Percentiles rank a stretch among this genome's conserved stretches.
These are phyloP conservation scores for Sporothrix pseudoabietina DNA, from an alignment of 2,329 filamentous ascomycete genomes.

Conservation along the genomic window DNA sequence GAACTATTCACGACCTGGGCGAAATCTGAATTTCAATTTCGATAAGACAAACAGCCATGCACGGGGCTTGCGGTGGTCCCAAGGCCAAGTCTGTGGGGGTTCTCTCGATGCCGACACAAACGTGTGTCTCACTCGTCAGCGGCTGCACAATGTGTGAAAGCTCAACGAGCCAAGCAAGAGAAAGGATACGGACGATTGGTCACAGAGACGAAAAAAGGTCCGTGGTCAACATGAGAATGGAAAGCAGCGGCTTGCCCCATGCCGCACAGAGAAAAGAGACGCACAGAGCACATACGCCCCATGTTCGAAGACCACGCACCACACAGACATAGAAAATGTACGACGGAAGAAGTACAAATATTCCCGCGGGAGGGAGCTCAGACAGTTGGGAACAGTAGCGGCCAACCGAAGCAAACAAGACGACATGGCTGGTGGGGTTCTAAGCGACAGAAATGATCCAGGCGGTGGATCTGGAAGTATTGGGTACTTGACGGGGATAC, in stretches of 20 bases:
- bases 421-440: background rate
- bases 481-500: background rate
- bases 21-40: background rate
- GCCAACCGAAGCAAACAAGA: background rate
- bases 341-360: background rate
- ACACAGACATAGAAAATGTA: background rate
- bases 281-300: background rate
- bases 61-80: background rate
- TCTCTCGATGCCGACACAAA: background rate
- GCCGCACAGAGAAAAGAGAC: background rate
- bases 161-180: background rate
- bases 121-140: background rate
- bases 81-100: background rate
- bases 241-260: background rate
- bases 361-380: background rate
- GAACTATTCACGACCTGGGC: background rate
- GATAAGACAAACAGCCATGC: background rate
- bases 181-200: background rate
- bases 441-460: background rate
- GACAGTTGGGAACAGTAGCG: background rate
- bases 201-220: background rate
- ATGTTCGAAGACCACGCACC: background rate
- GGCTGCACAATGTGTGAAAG: background rate
- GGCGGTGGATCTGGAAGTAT: slow-evolving; percentile 7
- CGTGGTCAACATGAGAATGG: background rate